Percentiles rank a stretch among this genome's conserved stretches.
Evolutionary conservation across 1,139 yeast species (phyloP).

Genomic region (Hyphopichia fennica): DNA sequence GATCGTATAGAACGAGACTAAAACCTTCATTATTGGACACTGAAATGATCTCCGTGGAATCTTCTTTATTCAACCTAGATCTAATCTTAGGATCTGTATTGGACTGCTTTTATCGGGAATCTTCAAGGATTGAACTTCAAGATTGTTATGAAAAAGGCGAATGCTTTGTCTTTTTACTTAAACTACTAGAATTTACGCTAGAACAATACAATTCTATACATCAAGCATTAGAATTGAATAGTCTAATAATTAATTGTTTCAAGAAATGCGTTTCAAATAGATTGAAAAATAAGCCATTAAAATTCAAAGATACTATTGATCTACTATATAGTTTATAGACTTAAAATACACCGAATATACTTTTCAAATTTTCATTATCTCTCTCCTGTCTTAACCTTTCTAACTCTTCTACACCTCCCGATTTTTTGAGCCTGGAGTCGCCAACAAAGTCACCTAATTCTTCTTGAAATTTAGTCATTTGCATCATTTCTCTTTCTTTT

Average conservation of each 20-base stretch:
- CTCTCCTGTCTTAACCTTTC: conserved; percentile 68
- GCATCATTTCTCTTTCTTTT: conserved; percentile 62
- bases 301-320: neutral
- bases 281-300: neutral
- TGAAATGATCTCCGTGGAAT: conserved; percentile 7
- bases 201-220: neutral
- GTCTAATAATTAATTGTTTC: neutral
- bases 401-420: conserved; percentile 87
- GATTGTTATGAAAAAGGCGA: conserved; percentile 7
- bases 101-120: conserved; percentile 7
- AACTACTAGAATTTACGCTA: neutral
- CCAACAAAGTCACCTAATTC: conserved; percentile 87
- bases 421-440: conserved; percentile 68
- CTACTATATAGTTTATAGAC: neutral
- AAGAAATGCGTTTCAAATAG: neutral
- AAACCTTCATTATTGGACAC: conserved; percentile 9
- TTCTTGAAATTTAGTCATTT: conserved; percentile 69
- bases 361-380: conserved; percentile 67
- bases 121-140: conserved; percentile 3
- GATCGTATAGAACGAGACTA: conserved; percentile 12
- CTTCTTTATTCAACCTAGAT: conserved; percentile 11
- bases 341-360: conserved; percentile 29
- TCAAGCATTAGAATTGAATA: neutral
- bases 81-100: conserved; percentile 8
- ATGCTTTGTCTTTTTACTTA: neutral